Percentiles rank a stretch among this genome's conserved stretches.
Evolutionary conservation across 129 eudicot genomes (phyloP).

Genomic region (Chrysanthemum lavandulifolium): DNA sequence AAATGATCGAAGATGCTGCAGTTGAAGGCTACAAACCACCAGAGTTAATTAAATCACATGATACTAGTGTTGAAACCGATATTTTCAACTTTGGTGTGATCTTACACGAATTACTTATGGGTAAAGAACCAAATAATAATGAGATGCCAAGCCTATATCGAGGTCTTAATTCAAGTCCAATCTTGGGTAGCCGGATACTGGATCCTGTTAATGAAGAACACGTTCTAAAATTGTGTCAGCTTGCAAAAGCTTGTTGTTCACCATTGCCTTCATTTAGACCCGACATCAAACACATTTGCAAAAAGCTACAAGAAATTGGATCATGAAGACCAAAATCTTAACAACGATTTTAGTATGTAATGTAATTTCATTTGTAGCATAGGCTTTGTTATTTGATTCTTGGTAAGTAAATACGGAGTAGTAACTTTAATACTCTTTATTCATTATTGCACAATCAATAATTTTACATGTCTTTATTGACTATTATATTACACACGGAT

Average conservation of each 20-base stretch:
- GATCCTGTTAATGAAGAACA: not conserved
- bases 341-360: not conserved
- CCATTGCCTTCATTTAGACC: constrained; percentile 8
- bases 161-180: not conserved
- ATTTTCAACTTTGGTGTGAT: constrained; percentile 17
- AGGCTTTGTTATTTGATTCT: constrained; percentile 5
- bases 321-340: not conserved
- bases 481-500: too few species aligned
- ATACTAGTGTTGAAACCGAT: constrained; percentile 1
- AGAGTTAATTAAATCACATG: not conserved
- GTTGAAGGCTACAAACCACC: constrained; percentile 17
- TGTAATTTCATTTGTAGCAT: not conserved
- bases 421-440: too few species aligned
- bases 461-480: too few species aligned
- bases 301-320: constrained; percentile 11
- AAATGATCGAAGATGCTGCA: constrained; percentile 19
- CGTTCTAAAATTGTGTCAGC: not conserved
- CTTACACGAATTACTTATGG: not conserved
- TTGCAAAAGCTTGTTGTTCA: constrained; percentile 15
- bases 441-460: too few species aligned
- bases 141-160: not conserved
- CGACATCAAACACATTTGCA: constrained; percentile 11
- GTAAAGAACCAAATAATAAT: not conserved
- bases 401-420: not conserved
- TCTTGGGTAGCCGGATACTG: not conserved